These are phyloP conservation scores for Suhomyces anneliseae DNA, from an alignment of 1,139 yeast genomes.

Conservation along the genomic window DNA sequence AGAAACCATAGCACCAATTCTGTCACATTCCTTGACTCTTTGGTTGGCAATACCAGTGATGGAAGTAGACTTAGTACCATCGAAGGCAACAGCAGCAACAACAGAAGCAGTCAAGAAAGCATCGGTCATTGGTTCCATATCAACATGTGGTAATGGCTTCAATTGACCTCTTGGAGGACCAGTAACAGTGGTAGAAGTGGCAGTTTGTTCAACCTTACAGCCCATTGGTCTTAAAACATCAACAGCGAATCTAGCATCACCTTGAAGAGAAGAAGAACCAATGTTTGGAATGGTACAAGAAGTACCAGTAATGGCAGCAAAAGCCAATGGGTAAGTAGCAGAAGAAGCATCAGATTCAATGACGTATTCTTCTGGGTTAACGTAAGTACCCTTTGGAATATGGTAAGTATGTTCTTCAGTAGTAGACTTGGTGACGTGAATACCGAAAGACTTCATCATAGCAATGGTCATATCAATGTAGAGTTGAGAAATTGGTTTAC, in stretches of 20 bases:
- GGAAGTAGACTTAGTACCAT: constrained; percentile 56
- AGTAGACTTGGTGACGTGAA: constrained; percentile 67
- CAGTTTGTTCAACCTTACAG: constrained; percentile 80
- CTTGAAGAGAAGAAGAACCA: constrained; percentile 90
- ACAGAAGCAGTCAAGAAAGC: constrained; percentile 97
- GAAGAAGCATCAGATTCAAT: constrained; percentile 99
- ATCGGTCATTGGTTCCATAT: constrained; percentile 99
- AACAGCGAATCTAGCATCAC: constrained; percentile 95
- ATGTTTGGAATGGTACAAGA: constrained; percentile 92
- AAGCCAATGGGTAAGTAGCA: constrained; percentile 96
- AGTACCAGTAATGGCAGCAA: constrained; percentile 96
- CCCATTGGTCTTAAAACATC: constrained; percentile 97
- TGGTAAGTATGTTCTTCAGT: constrained; percentile 82
- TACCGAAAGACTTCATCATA: constrained; percentile 91
- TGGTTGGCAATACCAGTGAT: constrained; percentile 97
- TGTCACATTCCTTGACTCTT: constrained; percentile 94
- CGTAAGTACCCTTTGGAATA: constrained; percentile 81
- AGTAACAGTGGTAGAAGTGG: constrained; percentile 82
- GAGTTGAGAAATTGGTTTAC: constrained; percentile 93
- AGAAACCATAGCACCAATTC: constrained; percentile 91
- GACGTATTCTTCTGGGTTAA: constrained; percentile 79
- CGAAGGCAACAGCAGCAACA: constrained; percentile 84
- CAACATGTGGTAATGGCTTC: constrained; percentile 71
- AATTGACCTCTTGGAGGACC: constrained; percentile 78
- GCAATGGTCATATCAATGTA: constrained; percentile 96